These are phyloP conservation scores for Epichloe aotearoae DNA, from an alignment of 2,329 filamentous ascomycete genomes.

Conservation along the genomic window DNA sequence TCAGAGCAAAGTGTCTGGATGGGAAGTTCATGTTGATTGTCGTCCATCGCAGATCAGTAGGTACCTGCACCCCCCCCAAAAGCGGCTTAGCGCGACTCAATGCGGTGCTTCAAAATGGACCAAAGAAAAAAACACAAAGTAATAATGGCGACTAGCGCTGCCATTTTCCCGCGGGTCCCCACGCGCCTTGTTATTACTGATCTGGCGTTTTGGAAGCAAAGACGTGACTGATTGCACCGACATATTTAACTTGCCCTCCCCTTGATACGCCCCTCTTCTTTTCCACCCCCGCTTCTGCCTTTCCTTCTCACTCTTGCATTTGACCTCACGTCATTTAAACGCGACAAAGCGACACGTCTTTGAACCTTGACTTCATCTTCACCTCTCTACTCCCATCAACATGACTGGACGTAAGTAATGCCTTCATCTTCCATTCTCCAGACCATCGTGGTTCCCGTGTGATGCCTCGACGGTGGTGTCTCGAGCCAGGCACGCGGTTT, in stretches of 20 bases:
- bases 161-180: background rate
- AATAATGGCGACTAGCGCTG: background rate
- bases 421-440: slow-evolving; percentile 2
- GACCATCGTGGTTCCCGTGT: no score
- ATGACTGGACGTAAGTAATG: slow-evolving; percentile 60
- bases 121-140: background rate
- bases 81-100: slow-evolving; percentile 1
- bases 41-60: no score
- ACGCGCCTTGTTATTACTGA: slow-evolving; percentile 8
- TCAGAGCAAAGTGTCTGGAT: no score
- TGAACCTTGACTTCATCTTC: background rate
- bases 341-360: slow-evolving; percentile 8
- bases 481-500: no score
- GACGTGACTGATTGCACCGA: slow-evolving; percentile 22
- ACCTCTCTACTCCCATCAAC: slow-evolving; percentile 28
- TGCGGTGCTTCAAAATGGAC: background rate
- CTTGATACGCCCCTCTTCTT: slow-evolving; percentile 15
- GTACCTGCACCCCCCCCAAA: background rate
- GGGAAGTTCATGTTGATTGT: no score
- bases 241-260: slow-evolving; percentile 22
- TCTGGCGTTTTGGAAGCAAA: slow-evolving; percentile 3
- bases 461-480: no score
- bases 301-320: slow-evolving; percentile 7
- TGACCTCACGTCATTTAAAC: slow-evolving; percentile 9
- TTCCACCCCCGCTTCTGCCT: slow-evolving; percentile 11